These are phyloP conservation scores for Penicillium decumbens DNA, from an alignment of 2,329 filamentous ascomycete species.

Conservation along the genomic window DNA sequence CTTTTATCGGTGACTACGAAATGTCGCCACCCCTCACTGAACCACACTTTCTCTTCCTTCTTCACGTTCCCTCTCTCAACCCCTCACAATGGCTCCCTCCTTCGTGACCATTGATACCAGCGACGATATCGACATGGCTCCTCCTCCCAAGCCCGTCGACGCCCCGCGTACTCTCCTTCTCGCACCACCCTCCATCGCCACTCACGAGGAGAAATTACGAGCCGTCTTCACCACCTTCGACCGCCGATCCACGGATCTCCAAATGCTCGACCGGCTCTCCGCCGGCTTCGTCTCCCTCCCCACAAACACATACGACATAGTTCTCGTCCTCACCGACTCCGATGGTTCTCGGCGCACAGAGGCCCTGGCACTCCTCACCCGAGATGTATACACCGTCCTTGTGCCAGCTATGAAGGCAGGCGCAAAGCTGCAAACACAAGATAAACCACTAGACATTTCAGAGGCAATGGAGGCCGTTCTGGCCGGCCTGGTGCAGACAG, in stretches of 20 bases:
- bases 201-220: conserved; percentile 73
- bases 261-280: conserved; percentile 94
- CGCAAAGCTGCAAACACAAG: conserved; percentile 59
- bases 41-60: conserved; percentile 2
- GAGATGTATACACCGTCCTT: conserved; percentile 64
- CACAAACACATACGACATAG: conserved; percentile 70
- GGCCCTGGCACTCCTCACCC: conserved; percentile 59
- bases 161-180: conserved; percentile 68
- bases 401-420: conserved; percentile 67
- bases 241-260: conserved; percentile 74
- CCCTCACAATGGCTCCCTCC: conserved; percentile 22
- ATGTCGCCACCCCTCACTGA: conserved; percentile 24
- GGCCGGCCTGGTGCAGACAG: conserved; percentile 21
- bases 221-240: conserved; percentile 68
- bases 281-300: conserved; percentile 76
- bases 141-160: conserved; percentile 28
- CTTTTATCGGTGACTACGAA: conserved; percentile 14
- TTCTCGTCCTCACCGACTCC: conserved; percentile 77
- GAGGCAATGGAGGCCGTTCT: conserved; percentile 33
- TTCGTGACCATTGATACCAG: conserved; percentile 54
- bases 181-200: conserved; percentile 82
- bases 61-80: neutral
- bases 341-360: conserved; percentile 62
- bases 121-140: conserved; percentile 47
- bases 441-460: conserved; percentile 51